Percentiles rank a stretch among this genome's conserved stretches.
Conservation (phyloP, 768 basidiomycete genomes). For the Naganishia onofrii region DNA sequence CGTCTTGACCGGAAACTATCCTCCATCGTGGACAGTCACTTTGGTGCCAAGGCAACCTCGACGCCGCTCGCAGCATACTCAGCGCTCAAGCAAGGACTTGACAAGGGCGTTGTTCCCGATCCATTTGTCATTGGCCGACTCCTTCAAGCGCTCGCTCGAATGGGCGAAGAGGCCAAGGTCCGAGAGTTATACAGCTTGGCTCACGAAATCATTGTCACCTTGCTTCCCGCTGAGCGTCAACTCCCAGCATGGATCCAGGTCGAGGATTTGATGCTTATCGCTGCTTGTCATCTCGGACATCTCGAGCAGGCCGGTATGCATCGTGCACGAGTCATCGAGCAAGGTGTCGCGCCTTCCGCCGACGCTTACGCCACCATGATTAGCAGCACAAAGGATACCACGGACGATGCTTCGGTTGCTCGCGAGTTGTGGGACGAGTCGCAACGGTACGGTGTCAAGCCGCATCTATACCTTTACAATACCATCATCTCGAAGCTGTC, state of each 20-base stretch:
- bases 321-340: slow-evolving; percentile 70
- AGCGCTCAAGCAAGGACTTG: slow-evolving; percentile 51
- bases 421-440: slow-evolving; percentile 79
- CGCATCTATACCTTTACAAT: slow-evolving; percentile 90
- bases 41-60: slow-evolving; percentile 36
- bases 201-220: slow-evolving; percentile 61
- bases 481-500: slow-evolving; percentile 94
- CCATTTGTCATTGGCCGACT: slow-evolving; percentile 62
- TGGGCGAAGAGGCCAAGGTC: slow-evolving; percentile 63
- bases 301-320: slow-evolving; percentile 77
- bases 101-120: slow-evolving; percentile 32
- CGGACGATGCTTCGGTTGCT: slow-evolving; percentile 88
- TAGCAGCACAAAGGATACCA: slow-evolving; percentile 81
- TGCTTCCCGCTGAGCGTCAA: slow-evolving; percentile 57
- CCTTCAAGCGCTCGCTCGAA: slow-evolving; percentile 68
- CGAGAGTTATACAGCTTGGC: slow-evolving; percentile 66
- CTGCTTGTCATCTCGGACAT: slow-evolving; percentile 74
- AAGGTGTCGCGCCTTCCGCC: slow-evolving; percentile 73
- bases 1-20: slow-evolving; percentile 9
- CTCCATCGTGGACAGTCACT: slow-evolving; percentile 34
- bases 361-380: slow-evolving; percentile 93
- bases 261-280: slow-evolving; percentile 87
- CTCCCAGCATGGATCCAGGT: slow-evolving; percentile 67
- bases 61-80: slow-evolving; percentile 56
- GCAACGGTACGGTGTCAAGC: slow-evolving; percentile 64